Evolutionary conservation across 768 basidiomycete genomes (phyloP), one percentile per base, ranked within the genome.

Genomic region (Cystobasidiopsis lactophilus): DNA sequence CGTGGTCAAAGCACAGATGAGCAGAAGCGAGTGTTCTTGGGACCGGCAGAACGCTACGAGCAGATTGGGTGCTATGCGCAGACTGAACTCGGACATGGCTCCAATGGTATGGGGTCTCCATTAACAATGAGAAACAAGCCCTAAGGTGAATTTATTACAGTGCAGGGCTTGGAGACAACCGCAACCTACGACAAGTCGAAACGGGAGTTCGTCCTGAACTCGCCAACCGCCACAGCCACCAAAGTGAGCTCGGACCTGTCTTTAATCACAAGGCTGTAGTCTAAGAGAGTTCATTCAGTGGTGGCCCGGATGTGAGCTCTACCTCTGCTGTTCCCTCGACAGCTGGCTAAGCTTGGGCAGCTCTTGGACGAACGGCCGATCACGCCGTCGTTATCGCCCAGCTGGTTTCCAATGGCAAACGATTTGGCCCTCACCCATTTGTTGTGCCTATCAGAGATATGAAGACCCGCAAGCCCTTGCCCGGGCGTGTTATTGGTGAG

Each of bases 361-460:
- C 71, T 3, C 67, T 80, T 16, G 81, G 76, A 0, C 78, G 76
- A 66, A 78, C 77, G 0, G 75, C 80, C 0, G 82, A 80, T 0
- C 80, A 82, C 62, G 79, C 79, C 3, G 73, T 80, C 16, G 74
- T 83, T 0, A 80, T 82, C 63, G 81, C 82, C 3, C 77, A 78
- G 62, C 68, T 85, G 9, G 74, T 80, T 33, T 53, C 49, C 52
- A 43, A 60, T 31, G 59, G 61, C 24, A 29, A 35, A 35, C 74
- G 77, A 58, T 64, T 75, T 50, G 82, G 81, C 0, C 80, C 80
- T 2, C 80, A 83, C 66, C 67, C 82, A 39, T 84, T 85, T 66
- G 72, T 83, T 52, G 68, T 82, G 4, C 80, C 78, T 53, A 63
- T 84, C n/a, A 68, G 82, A 27, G 76, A 75, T 27, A 54, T 77